Conservation (phyloP, 768 basidiomycete genomes). For the Kwoniella sp. region DNA sequence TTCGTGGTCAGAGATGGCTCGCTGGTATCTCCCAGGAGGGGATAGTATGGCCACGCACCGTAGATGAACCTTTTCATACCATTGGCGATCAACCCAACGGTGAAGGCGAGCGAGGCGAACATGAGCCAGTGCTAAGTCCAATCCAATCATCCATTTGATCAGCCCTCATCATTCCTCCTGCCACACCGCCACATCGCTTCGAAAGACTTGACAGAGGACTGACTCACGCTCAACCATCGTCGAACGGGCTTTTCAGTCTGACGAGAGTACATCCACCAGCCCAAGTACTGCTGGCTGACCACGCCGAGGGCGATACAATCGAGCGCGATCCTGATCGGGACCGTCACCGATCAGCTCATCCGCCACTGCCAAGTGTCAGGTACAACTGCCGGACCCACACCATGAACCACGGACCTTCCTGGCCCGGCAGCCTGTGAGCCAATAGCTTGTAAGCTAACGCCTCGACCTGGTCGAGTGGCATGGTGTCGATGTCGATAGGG, state of each 20-base stretch:
- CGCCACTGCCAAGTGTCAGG: neutral
- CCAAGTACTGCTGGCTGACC: slow-evolving; percentile 5
- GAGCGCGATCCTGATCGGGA: neutral
- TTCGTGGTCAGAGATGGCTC: too few relatives aligned
- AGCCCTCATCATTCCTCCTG: too few relatives aligned
- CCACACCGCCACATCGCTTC: too few relatives aligned
- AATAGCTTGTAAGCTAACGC: slow-evolving; percentile 1
- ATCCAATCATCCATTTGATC: neutral
- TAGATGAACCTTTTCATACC: slow-evolving; percentile 2
- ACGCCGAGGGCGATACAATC: neutral
- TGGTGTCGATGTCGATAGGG: neutral
- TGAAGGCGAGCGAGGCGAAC: slow-evolving; percentile 1
- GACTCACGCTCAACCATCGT: neutral
- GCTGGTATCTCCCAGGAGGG: too few relatives aligned
- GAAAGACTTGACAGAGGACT: neutral
- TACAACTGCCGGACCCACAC: neutral
- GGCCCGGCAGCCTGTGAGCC: neutral
- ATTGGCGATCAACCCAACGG: neutral
- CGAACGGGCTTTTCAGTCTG: neutral
- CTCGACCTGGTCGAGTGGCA: slow-evolving; percentile 6
- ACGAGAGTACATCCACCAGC: neutral
- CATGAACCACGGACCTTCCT: slow-evolving; percentile 1
- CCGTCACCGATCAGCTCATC: neutral
- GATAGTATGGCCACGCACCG: too few relatives aligned
- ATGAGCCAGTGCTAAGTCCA: neutral